Base-by-base conservation (phyloP, 1,284 basidiomycete species). In the Mycena sp. region DNA sequence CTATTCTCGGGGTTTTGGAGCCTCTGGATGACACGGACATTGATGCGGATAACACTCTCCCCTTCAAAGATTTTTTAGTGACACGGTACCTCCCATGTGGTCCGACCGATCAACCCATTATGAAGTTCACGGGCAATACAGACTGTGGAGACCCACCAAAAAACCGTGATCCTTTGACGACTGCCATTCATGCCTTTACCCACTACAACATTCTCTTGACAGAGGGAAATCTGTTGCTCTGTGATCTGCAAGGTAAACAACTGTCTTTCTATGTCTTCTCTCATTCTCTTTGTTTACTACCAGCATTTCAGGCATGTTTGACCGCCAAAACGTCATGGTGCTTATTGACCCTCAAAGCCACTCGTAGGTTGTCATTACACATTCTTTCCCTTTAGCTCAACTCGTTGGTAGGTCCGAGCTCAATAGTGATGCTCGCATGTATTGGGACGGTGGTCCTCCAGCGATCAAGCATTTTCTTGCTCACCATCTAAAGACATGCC, bases 241-340 rank as follows among this genome's bases (percentile, higher is more conserved):
- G 62, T 25, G 62, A 64, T 38, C 44, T 64, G 5, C 62, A 64
- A 64, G 62, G 61, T 58, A n/a, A n/a, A n/a, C n/a, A n/a, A n/a
- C n/a, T n/a, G n/a, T n/a, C n/a, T n/a, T n/a, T n/a, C n/a, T n/a
- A n/a, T n/a, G n/a, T n/a, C n/a, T n/a, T n/a, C n/a, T n/a, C n/a
- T n/a, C n/a, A n/a, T n/a, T n/a, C n/a, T n/a, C n/a, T n/a, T n/a
- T n/a, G n/a, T n/a, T n/a, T n/a, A n/a, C n/a, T n/a, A n/a, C n/a
- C n/a, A n/a, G n/a, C n/a, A n/a, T 37, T 30, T 35, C 21, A 63
- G 61, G 61, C 3, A 10, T 63, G 41, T 48, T 0, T 17, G 23
- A 63, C 38, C 49, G 61, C 7, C 1, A 56, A 45, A 46, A 45
- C 11, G 32, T 37, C 23, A 63, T 63, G 61, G 43, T 28, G 4